Evolutionary conservation across 129 eudicot species (phyloP).

Genomic region (Chrysanthemum seticuspe): DNA sequence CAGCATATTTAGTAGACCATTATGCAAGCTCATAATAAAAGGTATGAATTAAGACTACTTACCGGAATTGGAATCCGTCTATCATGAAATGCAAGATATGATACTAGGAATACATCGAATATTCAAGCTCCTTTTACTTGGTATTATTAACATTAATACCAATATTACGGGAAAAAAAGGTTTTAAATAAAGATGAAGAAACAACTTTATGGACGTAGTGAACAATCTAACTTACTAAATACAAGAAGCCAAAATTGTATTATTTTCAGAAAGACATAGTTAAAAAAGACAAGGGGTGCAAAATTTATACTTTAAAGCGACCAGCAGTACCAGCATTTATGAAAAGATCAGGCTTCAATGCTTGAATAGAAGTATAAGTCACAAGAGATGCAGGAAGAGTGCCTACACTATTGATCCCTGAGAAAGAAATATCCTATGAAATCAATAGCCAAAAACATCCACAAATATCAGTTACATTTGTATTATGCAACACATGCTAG

Average conservation of each 20-base stretch:
- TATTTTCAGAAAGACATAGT: conserved; percentile 1
- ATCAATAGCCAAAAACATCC: conserved; percentile 13
- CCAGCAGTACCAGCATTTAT: conserved; percentile 95
- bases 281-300: neutral
- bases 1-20: neutral
- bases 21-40: neutral
- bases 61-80: conserved; percentile 76
- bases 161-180: neutral
- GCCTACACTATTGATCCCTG: conserved; percentile 75
- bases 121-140: conserved; percentile 66
- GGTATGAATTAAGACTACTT: conserved; percentile 19
- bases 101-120: conserved; percentile 58
- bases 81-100: conserved; percentile 68
- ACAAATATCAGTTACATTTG: conserved; percentile 4
- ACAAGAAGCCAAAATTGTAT: neutral
- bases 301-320: conserved; percentile 62
- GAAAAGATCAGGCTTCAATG: conserved; percentile 77
- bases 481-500: neutral
- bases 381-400: conserved; percentile 81
- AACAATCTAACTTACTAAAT: conserved; percentile 6
- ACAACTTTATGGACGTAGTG: neutral
- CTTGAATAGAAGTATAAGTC: conserved; percentile 82
- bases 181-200: neutral
- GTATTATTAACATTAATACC: conserved; percentile 11
- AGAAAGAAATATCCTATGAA: conserved; percentile 21